Percentiles rank a stretch among this genome's conserved stretches.
These are phyloP conservation scores for Torrubiella hemipterigena DNA, from an alignment of 2,329 filamentous ascomycete species.

Conservation along the genomic window DNA sequence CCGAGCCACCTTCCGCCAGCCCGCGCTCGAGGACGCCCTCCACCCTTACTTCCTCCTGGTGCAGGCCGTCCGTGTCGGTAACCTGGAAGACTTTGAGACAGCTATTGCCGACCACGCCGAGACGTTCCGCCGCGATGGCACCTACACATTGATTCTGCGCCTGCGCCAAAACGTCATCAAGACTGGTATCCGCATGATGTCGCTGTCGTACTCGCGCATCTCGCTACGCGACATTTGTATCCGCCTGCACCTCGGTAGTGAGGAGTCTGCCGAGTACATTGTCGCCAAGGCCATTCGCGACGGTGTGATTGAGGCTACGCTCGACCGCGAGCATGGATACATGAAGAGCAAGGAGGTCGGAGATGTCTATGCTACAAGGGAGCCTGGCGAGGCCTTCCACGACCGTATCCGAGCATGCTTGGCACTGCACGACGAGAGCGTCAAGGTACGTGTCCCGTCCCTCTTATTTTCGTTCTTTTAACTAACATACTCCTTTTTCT, in stretches of 20 bases:
- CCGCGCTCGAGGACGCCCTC: constrained; percentile 73
- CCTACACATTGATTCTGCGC: constrained; percentile 88
- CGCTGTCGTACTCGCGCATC: constrained; percentile 92
- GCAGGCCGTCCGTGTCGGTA: constrained; percentile 90
- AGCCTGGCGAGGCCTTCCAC: constrained; percentile 95
- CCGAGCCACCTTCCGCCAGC: constrained; percentile 83
- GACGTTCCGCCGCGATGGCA: constrained; percentile 84
- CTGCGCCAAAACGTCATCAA: constrained; percentile 98
- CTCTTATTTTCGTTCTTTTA: neutral
- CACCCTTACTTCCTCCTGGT: constrained; percentile 91
- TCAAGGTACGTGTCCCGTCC: constrained; percentile 56
- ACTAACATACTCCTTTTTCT: constrained; percentile 8
- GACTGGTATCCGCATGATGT: constrained; percentile 98
- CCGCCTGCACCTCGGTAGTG: constrained; percentile 80
- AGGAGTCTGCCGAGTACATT: constrained; percentile 98
- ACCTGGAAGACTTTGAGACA: constrained; percentile 84
- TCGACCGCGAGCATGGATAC: constrained; percentile 89
- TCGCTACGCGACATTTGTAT: constrained; percentile 96
- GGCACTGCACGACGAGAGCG: constrained; percentile 88
- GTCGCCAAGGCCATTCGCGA: constrained; percentile 97
- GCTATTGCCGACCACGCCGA: constrained; percentile 71
- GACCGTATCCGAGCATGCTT: constrained; percentile 90
- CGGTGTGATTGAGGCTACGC: constrained; percentile 87
- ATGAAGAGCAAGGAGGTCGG: constrained; percentile 98
- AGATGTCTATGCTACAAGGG: constrained; percentile 89